Base-by-base conservation (phyloP, 768 basidiomycete species). In the Pleurotus sapidus region DNA sequence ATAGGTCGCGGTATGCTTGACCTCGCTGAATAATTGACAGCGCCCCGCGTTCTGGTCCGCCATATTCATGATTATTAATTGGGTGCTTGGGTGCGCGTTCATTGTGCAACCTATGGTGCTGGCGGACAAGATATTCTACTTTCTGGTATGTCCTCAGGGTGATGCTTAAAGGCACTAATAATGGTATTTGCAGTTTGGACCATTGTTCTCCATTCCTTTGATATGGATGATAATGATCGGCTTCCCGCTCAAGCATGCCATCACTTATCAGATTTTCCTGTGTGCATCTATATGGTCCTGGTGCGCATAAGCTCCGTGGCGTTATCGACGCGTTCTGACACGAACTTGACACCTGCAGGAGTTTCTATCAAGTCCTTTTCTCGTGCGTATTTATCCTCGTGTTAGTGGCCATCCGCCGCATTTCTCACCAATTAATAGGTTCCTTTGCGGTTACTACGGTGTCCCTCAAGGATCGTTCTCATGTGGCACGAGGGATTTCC, bases 401-500 rank as follows among this genome's bases (percentile, higher is more conserved):
- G 51, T 54, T 20, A 12, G 20, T 42, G 12, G 24, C 20, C 34
- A 39, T n/a, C 37, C 43, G 30, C 30, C 8, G 30, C 30, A 34
- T 34, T 34, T 34, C 30, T 47, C 55, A 46, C 55, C 43, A 56
- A 11, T 4, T 37, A 14, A 20, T 47, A 56, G 55, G 17, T 56
- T 59, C n/a, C 27, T 61, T 38, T 59, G 56, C 42, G 61, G 62
- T 4, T 63, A 49, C 48, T 65, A 63, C 49, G 38, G 50, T 20
- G 27, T 46, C 47, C 18, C 42, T 34, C 43, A 43, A 48, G 55
- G 45, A 48, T 39, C 7, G 50, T 61, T 62, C 40, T 47, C 64
- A 3, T 75, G 78, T 49, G 77, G 77, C n/a, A 67, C 57, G 14
- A 84, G 78, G 56, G 80, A 84, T 64, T 84, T 80, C 56, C 49